Conservation (phyloP, 2,329 filamentous ascomycete genomes). For the Phyllosticta citrichinensis region DNA sequence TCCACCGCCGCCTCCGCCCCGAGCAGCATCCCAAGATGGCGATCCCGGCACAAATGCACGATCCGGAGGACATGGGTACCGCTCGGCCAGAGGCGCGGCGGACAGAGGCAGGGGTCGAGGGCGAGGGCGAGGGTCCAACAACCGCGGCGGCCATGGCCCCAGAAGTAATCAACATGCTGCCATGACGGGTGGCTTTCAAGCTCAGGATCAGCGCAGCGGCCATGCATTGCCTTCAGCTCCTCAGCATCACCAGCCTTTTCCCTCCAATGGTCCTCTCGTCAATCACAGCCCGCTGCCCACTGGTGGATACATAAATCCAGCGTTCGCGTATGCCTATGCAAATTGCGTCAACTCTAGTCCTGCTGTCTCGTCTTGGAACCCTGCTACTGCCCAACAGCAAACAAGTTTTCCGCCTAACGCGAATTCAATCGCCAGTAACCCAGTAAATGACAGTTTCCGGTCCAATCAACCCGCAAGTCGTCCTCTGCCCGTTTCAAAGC, state of each 20-base stretch:
- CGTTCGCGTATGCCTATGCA: slow-evolving; percentile 10
- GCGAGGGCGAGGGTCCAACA: slow-evolving; percentile 18
- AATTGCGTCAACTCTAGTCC: background rate
- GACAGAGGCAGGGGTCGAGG: slow-evolving; percentile 18
- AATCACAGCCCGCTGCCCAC: background rate
- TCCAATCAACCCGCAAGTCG: background rate
- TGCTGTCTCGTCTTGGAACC: background rate
- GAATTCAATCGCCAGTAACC: background rate
- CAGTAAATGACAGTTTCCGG: background rate
- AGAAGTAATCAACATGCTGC: background rate
- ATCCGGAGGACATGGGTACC: slow-evolving; percentile 4
- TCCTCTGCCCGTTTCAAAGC: background rate
- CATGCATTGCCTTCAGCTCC: background rate
- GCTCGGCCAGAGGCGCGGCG: slow-evolving; percentile 5
- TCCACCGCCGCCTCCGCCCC: slow-evolving; percentile 34
- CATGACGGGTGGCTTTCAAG: background rate
- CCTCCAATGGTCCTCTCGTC: background rate
- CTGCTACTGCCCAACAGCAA: background rate
- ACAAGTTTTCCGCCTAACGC: background rate
- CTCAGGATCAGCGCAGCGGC: background rate
- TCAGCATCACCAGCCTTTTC: background rate
- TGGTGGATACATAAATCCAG: slow-evolving; percentile 14
- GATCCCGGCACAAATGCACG: slow-evolving; percentile 21
- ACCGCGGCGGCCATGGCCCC: slow-evolving; percentile 7
- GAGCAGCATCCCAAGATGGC: slow-evolving; percentile 20